Evolutionary conservation across 306 rosid species (phyloP).

Genomic region (Phaseolus lunatus): DNA sequence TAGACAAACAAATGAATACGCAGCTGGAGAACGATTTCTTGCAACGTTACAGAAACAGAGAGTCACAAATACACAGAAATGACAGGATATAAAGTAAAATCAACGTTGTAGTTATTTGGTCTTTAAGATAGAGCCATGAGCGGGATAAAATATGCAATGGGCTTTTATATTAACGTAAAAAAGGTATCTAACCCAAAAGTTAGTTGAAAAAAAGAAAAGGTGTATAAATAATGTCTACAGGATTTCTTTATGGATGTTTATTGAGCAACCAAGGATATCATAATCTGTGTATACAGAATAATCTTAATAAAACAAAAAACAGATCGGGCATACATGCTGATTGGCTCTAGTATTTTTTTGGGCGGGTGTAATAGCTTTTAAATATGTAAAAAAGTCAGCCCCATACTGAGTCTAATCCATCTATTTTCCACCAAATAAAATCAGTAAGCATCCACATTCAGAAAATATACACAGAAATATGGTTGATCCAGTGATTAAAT

Average conservation of each 20-base stretch:
- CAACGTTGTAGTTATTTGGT: neutral
- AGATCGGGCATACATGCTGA: neutral
- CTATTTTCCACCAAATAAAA: constrained; percentile 14
- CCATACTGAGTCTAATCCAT: neutral
- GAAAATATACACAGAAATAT: constrained; percentile 16
- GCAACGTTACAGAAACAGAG: constrained; percentile 21
- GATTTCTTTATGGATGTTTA: constrained; percentile 5
- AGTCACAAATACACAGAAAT: neutral
- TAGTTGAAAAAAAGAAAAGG: constrained; percentile 18
- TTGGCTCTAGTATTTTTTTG: neutral
- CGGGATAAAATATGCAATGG: constrained; percentile 8
- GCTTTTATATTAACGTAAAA: constrained; percentile 6
- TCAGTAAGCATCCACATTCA: constrained; percentile 17
- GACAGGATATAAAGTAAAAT: constrained; percentile 22
- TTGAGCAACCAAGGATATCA: neutral
- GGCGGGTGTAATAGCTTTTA: neutral
- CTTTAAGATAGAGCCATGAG: neutral
- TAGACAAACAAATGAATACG: constrained; percentile 10
- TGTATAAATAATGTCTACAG: neutral
- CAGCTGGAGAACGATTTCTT: neutral
- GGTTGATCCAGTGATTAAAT: constrained; percentile 22
- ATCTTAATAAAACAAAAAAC: neutral
- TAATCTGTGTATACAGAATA: neutral
- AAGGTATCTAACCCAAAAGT: neutral
- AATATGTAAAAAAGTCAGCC: neutral